These are phyloP conservation scores for Cruciata laevipes DNA, from an alignment of 257 asterid genomes.

Conservation along the genomic window DNA sequence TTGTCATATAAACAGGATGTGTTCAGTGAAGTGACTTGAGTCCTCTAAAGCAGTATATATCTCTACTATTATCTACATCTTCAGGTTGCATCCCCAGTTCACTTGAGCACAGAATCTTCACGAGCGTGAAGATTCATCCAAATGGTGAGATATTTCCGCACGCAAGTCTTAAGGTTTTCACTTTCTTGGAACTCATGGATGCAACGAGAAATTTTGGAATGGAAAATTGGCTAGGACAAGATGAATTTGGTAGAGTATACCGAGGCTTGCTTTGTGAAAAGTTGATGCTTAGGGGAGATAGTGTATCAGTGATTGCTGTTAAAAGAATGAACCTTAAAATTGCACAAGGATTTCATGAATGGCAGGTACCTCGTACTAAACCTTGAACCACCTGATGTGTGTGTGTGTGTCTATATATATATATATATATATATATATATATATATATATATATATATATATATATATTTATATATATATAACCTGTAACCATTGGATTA, in stretches of 20 bases:
- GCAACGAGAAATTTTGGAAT: slow-evolving; percentile 64
- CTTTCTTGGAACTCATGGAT: slow-evolving; percentile 43
- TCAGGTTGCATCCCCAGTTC: slow-evolving; percentile 25
- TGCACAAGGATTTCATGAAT: slow-evolving; percentile 59
- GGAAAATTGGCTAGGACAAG: slow-evolving; percentile 73
- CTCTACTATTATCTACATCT: too few species aligned
- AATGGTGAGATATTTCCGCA: slow-evolving; percentile 42
- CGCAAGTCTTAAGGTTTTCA: slow-evolving; percentile 51
- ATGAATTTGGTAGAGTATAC: slow-evolving; percentile 83
- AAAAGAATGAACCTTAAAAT: slow-evolving; percentile 62
- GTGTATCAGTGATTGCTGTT: slow-evolving; percentile 51
- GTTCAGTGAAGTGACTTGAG: too few species aligned
- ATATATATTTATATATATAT: too few species aligned
- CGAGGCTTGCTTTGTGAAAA: slow-evolving; percentile 69
- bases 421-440: too few species aligned
- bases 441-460: too few species aligned
- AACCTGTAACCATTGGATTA: too few species aligned
- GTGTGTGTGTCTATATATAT: too few species aligned
- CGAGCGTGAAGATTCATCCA: slow-evolving; percentile 13
- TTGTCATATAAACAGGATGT: too few species aligned
- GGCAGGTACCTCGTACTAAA: slow-evolving; percentile 46
- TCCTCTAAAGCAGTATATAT: too few species aligned
- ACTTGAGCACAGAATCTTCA: slow-evolving; percentile 23
- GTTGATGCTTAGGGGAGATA: slow-evolving; percentile 25
- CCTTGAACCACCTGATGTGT: not conserved